Percentiles rank a stretch among this genome's conserved stretches.
These are phyloP conservation scores for Lactarius psammicola DNA, from an alignment of 768 basidiomycete genomes.

Conservation along the genomic window DNA sequence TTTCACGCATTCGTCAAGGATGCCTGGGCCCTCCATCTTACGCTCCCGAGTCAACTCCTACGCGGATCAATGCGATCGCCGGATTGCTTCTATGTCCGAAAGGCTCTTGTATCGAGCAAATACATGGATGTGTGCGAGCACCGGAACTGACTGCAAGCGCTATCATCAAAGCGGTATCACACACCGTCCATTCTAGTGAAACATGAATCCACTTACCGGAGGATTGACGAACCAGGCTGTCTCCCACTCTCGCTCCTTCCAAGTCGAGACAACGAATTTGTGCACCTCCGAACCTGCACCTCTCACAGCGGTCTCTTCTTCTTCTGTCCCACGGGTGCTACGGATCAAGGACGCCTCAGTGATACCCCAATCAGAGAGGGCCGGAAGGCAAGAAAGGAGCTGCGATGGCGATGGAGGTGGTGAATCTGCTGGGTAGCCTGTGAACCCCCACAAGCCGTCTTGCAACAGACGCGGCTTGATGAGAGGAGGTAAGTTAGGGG, in stretches of 20 bases:
- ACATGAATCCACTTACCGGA: constrained; percentile 50
- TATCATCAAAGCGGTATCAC: constrained; percentile 31
- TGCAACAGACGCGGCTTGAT: constrained; percentile 60
- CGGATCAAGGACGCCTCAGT: constrained; percentile 59
- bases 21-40: neutral
- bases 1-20: neutral
- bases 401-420: constrained; percentile 60
- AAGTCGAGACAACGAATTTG: constrained; percentile 60
- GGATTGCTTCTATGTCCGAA: neutral
- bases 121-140: constrained; percentile 83
- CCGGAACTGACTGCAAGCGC: constrained; percentile 81
- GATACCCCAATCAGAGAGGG: constrained; percentile 68
- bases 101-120: constrained; percentile 61
- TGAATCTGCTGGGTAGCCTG: constrained; percentile 46
- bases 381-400: constrained; percentile 55
- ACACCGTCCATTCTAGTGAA: neutral
- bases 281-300: constrained; percentile 58
- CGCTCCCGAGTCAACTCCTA: neutral
- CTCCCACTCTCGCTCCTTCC: constrained; percentile 78
- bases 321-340: constrained; percentile 49
- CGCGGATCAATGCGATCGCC: neutral
- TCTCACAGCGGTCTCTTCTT: constrained; percentile 51
- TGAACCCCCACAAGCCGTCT: constrained; percentile 84
- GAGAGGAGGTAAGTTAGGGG: constrained; percentile 49
- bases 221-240: constrained; percentile 93